Evolutionary conservation across 768 basidiomycete genomes (phyloP), one percentile per base, ranked within the genome.

Genomic region (Fomitopsis serialis): DNA sequence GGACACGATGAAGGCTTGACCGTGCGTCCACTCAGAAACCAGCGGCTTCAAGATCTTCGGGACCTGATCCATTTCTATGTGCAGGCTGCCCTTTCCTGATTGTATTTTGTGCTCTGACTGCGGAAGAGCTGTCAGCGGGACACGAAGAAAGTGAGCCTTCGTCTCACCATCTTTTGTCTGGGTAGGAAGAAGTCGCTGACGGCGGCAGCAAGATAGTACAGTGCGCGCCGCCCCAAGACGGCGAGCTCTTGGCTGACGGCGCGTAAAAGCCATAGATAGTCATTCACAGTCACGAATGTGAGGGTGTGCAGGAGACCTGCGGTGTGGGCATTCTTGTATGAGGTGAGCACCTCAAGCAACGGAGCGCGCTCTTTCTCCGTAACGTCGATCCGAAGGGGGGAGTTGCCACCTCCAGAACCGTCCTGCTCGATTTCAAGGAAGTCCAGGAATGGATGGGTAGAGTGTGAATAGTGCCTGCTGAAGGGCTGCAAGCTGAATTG

Each of bases 31-130:
- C 66, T 98, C 92, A 43, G 88, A 84, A 7, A 98, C 94, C 72
- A 99, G 75, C 0, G 93, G 89, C 68, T 91, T 89, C 44, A 99
- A 73, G 34, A 98, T 86, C 70, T 99, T 99, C 8, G 97, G 97
- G 0, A 98, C 95, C 68, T 98, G 94, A 65, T 99, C 97, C 97
- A 98, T 99, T 69, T 98, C 95, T 52, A 98, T 89, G 44, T 83
- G 81, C 23, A 98, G 73, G 59, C 87, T 95, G 1, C 95, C 96
- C 65, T 96, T 94, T 25, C 92, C 91, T 0, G 94, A 97, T 64
- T 98, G 96, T 35, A 99, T 98, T 73, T 99, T 99, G 72, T 99
- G 97, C 70, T 92, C 93, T 1, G 92, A 88, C 96, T 97, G n/a
- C n/a, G n/a, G 62, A 23, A n/a, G 24, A 17, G 13, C 19, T 21